These are phyloP conservation scores for Trapa bicornis DNA, from an alignment of 345 rosid species.

Conservation along the genomic window DNA sequence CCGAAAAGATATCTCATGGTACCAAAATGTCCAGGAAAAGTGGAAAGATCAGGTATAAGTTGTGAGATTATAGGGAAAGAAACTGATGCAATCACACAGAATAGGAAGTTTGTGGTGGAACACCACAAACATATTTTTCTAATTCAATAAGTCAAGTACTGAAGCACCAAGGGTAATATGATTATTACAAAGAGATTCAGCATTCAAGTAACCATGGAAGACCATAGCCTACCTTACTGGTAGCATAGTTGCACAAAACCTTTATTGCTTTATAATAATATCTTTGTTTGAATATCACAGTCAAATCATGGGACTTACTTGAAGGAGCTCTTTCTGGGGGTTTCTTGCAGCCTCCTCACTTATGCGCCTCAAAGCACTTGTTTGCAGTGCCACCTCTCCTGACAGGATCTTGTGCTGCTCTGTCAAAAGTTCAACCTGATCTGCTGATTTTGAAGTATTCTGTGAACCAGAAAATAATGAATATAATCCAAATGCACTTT, in stretches of 20 bases:
- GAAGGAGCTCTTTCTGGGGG: conserved; percentile 53
- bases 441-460: conserved; percentile 64
- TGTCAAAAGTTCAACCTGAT: conserved; percentile 78
- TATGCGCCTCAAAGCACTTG: conserved; percentile 76
- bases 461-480: conserved; percentile 9
- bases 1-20: not conserved
- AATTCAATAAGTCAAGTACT: not conserved
- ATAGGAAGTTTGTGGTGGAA: not conserved
- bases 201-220: not conserved
- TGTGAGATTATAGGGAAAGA: not conserved
- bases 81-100: not conserved
- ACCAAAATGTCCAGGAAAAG: not conserved
- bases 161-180: not conserved
- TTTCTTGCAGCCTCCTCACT: conserved; percentile 64
- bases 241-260: not conserved
- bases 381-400: conserved; percentile 75
- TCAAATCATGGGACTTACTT: conserved; percentile 26
- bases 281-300: not conserved
- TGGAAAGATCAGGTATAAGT: not conserved
- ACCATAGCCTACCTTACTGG: not conserved
- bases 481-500: not conserved
- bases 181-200: not conserved
- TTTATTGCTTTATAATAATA: not conserved
- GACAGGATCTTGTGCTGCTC: conserved; percentile 88
- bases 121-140: not conserved